Base-by-base conservation (phyloP, 2,329 filamentous ascomycete species). In the Exophiala calicioides region DNA sequence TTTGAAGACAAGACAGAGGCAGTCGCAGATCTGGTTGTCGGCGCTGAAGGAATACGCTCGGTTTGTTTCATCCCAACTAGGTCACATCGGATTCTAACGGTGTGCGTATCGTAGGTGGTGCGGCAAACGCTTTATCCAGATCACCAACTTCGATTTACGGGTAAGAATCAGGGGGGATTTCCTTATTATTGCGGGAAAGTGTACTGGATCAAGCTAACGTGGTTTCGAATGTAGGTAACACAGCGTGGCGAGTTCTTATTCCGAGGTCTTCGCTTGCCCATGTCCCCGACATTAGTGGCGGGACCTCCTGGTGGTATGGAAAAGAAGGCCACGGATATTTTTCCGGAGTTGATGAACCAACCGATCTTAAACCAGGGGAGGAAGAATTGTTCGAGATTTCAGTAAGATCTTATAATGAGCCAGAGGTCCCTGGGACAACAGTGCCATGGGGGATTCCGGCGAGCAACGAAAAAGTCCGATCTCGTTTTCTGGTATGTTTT, bases 21-120 rank as follows among this genome's bases (percentile, higher is more conserved):
- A 1, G 67, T 68, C 20, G 80, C 84, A 60, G 81, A 85, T 49
- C 66, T 84, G n/a, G 70, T 85, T 39, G 60, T 86, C 34, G 82
- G 81, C 6, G 80, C 81, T 3, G 82, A 86, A 58, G 82, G 82
- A 4, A 85, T 87, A 57, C 81, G 82, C 12, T 86, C 83, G 0
- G 71, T 66, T 53, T 9, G 42, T 42, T 42, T 16, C 19, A 24
- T 13, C 37, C 6, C 7, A 27, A 9, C 24, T 13, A 18, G 26
- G 5, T 23, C 15, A 12, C 3, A 6, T 5, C 12, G 15, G 15
- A n/a, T 23, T 15, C 30, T 21, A 13, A 26, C 12, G 19, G 15
- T 27, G 24, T 27, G n/a, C 12, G 10, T 10, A 16, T 18, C 27
- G 12, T 12, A 72, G 72, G 61, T 67, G 13, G 67, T 75, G 1